A percentile compares a stretch with the other conserved stretches of the same genome.
Evolutionary conservation across 768 basidiomycete species (phyloP).

Genomic region (Hemileccinum rubropunctum): DNA sequence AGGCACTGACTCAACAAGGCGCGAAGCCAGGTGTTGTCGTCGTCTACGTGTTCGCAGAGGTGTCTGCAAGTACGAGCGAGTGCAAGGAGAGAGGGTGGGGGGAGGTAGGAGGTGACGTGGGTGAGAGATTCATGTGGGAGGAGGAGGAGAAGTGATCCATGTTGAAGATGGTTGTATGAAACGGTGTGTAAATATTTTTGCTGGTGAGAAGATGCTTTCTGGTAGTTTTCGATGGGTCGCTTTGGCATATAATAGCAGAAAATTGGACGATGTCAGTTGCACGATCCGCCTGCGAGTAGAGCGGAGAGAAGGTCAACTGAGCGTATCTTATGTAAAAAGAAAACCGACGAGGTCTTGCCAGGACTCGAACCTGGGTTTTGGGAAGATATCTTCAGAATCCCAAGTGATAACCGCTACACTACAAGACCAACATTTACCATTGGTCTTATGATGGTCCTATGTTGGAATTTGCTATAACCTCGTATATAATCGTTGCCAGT

Average conservation of each 20-base stretch:
- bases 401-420: constrained; percentile 42
- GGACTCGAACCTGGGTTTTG: constrained; percentile 34
- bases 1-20: constrained; percentile 71
- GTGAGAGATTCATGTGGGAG: constrained; percentile 72
- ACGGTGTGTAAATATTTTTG: constrained; percentile 26
- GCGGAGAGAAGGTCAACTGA: constrained; percentile 1
- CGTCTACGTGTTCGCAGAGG: constrained; percentile 63
- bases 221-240: constrained; percentile 44
- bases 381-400: constrained; percentile 35
- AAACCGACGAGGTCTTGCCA: constrained; percentile 14
- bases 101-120: constrained; percentile 70
- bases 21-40: constrained; percentile 78
- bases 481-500: too few relatives aligned
- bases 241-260: constrained; percentile 62
- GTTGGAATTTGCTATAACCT: too few relatives aligned
- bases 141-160: constrained; percentile 56
- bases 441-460: too few relatives aligned
- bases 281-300: constrained; percentile 23
- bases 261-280: constrained; percentile 6
- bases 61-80: constrained; percentile 51
- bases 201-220: constrained; percentile 34
- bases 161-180: constrained; percentile 34
- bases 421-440: constrained; percentile 14
- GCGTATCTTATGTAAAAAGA: constrained; percentile 4
- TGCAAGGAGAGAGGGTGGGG: constrained; percentile 57